These are phyloP conservation scores for Kwoniella dendrophila DNA, from an alignment of 768 basidiomycete species.

Conservation along the genomic window DNA sequence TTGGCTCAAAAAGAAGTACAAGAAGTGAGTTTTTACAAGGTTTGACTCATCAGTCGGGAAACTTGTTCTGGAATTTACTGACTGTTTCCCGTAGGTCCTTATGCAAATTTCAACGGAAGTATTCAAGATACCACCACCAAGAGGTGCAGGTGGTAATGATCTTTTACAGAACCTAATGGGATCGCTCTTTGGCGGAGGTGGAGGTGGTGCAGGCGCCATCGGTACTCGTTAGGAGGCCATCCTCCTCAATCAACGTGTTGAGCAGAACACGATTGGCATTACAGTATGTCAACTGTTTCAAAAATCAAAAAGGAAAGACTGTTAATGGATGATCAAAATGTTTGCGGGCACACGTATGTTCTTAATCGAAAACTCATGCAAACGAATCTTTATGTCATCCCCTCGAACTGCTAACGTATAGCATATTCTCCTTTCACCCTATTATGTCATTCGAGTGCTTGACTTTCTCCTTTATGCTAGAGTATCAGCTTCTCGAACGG, in stretches of 20 bases:
- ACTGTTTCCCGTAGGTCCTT: conserved; percentile 24
- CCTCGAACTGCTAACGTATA: too few relatives aligned
- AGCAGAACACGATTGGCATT: too few relatives aligned
- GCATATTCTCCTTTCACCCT: too few relatives aligned
- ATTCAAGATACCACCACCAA: conserved; percentile 81
- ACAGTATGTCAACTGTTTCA: too few relatives aligned
- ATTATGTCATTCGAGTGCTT: too few relatives aligned
- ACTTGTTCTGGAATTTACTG: background rate
- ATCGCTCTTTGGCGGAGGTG: conserved; percentile 77
- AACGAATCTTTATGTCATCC: too few relatives aligned
- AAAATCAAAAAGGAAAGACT: too few relatives aligned
- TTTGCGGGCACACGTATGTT: too few relatives aligned
- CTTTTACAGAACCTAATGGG: conserved; percentile 88
- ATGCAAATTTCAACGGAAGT: conserved; percentile 60
- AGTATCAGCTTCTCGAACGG: too few relatives aligned
- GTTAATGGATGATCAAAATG: too few relatives aligned
- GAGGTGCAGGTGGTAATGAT: conserved; percentile 66
- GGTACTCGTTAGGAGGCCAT: conserved; percentile 11
- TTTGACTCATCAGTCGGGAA: background rate
- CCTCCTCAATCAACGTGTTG: background rate
- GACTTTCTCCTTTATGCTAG: too few relatives aligned
- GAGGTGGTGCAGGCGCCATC: conserved; percentile 22
- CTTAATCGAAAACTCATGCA: too few relatives aligned
- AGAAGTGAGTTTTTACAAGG: conserved; percentile 47
- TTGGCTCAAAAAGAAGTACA: conserved; percentile 37